A percentile compares a stretch with the other conserved stretches of the same genome.
These are phyloP conservation scores for Pichia kudriavzevii DNA, from an alignment of 1,139 yeast genomes.

Conservation along the genomic window DNA sequence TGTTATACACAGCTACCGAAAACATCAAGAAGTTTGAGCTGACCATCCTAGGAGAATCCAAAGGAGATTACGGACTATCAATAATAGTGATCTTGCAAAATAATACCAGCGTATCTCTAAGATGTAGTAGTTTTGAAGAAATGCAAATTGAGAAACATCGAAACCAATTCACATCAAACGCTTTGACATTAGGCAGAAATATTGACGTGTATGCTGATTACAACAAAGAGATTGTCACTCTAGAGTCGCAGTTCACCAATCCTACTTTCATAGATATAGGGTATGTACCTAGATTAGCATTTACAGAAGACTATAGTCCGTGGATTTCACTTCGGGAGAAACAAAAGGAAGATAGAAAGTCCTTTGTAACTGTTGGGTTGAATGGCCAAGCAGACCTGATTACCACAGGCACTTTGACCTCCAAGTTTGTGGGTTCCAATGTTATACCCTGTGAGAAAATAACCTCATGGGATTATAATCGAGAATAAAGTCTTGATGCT, in stretches of 20 bases:
- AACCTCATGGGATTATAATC: no score
- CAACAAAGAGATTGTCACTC: background rate
- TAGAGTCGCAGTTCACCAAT: background rate
- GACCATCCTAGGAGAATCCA: no score
- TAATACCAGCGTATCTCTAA: no score
- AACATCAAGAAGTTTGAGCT: no score
- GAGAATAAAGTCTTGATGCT: no score
- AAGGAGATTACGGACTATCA: no score
- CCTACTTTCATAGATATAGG: conserved; percentile 22
- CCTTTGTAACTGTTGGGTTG: conserved; percentile 36
- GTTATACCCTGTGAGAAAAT: no score
- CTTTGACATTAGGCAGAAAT: background rate
- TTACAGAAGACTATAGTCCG: conserved; percentile 28
- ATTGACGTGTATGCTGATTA: background rate
- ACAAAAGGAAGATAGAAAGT: background rate
- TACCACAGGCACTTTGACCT: conserved; percentile 8
- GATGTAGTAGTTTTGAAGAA: no score
- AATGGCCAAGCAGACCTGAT: conserved; percentile 41
- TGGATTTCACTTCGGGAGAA: conserved; percentile 29
- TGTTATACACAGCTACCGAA: background rate
- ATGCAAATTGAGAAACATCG: no score
- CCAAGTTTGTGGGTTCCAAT: background rate
- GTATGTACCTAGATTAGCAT: conserved; percentile 38
- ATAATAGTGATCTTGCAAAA: no score
- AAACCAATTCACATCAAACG: background rate